Conservation (phyloP, 192 early-diverging fungal species). For the Funneliformis mosseae region DNA sequence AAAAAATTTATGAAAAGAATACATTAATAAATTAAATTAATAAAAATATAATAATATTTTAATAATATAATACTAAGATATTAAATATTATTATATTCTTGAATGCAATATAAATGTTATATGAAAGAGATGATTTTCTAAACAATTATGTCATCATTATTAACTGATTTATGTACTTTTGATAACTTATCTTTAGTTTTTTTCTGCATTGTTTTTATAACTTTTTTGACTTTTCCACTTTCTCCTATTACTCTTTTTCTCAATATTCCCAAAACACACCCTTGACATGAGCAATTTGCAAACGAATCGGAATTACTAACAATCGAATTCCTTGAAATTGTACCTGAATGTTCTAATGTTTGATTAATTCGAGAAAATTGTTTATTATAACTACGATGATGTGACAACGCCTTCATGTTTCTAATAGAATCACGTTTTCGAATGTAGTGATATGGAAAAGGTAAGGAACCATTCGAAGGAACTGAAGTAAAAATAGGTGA, state of each 20-base stretch:
- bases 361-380: not conserved
- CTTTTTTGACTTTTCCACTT: not conserved
- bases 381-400: conserved; percentile 13
- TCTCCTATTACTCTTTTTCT: not conserved
- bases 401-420: not conserved
- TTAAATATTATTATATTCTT: not conserved
- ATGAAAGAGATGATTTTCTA: not conserved
- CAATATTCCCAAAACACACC: not conserved
- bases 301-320: not conserved
- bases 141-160: not conserved
- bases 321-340: not conserved
- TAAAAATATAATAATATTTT: not conserved
- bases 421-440: not conserved
- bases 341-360: not conserved
- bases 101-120: not conserved
- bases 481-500: too few relatives aligned
- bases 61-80: not conserved
- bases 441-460: conserved; percentile 25
- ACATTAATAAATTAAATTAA: too few relatives aligned
- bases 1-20: too few relatives aligned
- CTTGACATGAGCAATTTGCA: not conserved
- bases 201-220: not conserved
- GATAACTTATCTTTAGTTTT: not conserved
- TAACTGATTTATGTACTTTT: not conserved
- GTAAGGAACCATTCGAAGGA: not conserved